phyloP scores from a whole-genome alignment of 2,329 filamentous ascomycete genomes.

The Aspergillus pseudoviridinutans region DNA sequence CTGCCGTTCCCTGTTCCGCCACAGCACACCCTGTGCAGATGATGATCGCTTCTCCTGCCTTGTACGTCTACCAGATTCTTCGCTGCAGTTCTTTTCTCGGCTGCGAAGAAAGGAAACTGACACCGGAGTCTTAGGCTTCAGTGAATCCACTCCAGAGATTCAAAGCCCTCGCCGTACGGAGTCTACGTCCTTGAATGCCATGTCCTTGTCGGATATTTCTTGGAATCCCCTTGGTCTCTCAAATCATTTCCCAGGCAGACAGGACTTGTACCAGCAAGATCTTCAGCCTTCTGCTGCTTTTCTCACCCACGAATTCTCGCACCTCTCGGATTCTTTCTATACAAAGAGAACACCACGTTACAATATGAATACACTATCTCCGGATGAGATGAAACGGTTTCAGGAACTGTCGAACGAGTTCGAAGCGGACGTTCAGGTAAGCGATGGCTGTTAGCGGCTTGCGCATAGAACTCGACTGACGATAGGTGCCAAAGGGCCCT shows the following conservation, averaged over 20 bases:
- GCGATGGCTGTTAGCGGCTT: background rate
- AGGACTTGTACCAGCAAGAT: slow-evolving; percentile 24
- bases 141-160: slow-evolving; percentile 8
- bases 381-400: slow-evolving; percentile 57
- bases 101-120: background rate
- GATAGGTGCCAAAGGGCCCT: slow-evolving; percentile 62
- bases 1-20: background rate
- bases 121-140: background rate
- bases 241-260: slow-evolving; percentile 27
- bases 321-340: slow-evolving; percentile 17
- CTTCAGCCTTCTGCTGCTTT: slow-evolving; percentile 18
- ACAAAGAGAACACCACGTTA: slow-evolving; percentile 9
- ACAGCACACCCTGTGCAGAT: background rate
- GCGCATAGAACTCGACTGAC: slow-evolving; percentile 19
- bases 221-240: slow-evolving; percentile 31
- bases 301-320: slow-evolving; percentile 20
- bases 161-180: slow-evolving; percentile 7
- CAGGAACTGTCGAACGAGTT: slow-evolving; percentile 61
- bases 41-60: background rate
- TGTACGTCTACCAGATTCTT: background rate
- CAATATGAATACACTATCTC: slow-evolving; percentile 38
- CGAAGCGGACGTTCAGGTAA: slow-evolving; percentile 54
- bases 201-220: slow-evolving; percentile 34
- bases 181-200: slow-evolving; percentile 22
- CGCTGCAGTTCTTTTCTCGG: background rate